phyloP scores from a whole-genome alignment of 371 early-diverging fungal species.

The Synchytrium microbalum region DNA sequence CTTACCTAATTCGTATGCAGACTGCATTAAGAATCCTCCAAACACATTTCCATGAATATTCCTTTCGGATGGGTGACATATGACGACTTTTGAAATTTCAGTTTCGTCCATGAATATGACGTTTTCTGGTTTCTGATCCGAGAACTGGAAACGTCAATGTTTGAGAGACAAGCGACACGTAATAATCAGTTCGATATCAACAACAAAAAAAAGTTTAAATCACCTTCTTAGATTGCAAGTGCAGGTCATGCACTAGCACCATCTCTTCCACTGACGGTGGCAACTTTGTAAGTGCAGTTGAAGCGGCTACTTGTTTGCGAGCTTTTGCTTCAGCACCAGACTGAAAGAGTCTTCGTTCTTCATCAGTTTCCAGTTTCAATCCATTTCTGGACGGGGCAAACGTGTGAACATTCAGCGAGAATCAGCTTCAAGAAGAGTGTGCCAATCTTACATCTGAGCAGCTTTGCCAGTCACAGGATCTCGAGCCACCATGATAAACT shows the following conservation, averaged over 20 bases:
- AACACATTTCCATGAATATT: conserved; percentile 4
- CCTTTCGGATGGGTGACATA: conserved; percentile 62
- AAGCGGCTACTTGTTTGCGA: conserved; percentile 49
- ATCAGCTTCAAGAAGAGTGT: too few species aligned
- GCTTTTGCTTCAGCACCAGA: conserved; percentile 68
- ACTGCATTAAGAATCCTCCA: conserved; percentile 36
- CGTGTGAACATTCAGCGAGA: too few species aligned
- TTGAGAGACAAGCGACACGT: conserved; percentile 10
- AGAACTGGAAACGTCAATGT: conserved; percentile 7
- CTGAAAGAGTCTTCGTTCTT: conserved; percentile 63
- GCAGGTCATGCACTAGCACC: conserved; percentile 67
- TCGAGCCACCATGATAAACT: conserved; percentile 86
- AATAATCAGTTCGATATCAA: conserved; percentile 11
- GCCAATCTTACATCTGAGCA: conserved; percentile 40
- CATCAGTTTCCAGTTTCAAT: conserved; percentile 58
- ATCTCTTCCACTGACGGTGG: conserved; percentile 82
- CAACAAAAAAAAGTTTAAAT: conserved; percentile 9
- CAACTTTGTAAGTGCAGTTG: conserved; percentile 49
- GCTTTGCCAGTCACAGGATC: conserved; percentile 65
- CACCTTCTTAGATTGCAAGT: conserved; percentile 31
- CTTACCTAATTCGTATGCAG: conserved; percentile 58
- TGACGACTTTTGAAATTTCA: conserved; percentile 54
- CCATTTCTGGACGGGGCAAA: conserved; percentile 72
- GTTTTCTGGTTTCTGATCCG: conserved; percentile 37
- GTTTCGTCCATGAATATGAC: conserved; percentile 79